Conservation (phyloP, 1,284 basidiomycete species). For the Sanguinoderma infundibulare region DNA sequence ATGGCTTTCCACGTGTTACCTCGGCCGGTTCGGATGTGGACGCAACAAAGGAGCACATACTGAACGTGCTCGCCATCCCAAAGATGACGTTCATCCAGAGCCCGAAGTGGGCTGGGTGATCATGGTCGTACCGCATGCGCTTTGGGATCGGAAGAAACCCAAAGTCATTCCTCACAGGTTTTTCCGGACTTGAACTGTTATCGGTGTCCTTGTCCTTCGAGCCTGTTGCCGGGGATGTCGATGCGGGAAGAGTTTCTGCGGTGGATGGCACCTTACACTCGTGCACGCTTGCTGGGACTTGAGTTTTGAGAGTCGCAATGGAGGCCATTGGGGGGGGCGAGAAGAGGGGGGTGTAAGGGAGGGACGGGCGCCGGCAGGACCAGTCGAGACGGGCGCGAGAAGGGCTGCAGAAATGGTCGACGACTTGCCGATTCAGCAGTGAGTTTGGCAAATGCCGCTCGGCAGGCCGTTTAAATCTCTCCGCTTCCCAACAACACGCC, state of each 20-base stretch:
- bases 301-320: not conserved
- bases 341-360: too few species aligned
- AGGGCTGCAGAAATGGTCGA: too few species aligned
- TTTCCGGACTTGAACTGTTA: too few species aligned
- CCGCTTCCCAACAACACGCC: too few species aligned
- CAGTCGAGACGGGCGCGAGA: too few species aligned
- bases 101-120: constrained; percentile 63
- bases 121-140: constrained; percentile 62
- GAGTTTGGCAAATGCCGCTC: too few species aligned
- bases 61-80: constrained; percentile 68
- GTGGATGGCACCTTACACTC: constrained; percentile 2
- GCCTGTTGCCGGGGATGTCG: not conserved
- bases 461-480: too few species aligned
- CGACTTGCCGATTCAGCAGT: too few species aligned
- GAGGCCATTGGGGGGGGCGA: constrained; percentile 2
- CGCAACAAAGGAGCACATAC: constrained; percentile 33
- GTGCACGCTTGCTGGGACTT: not conserved
- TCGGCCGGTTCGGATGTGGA: not conserved
- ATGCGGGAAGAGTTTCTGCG: constrained; percentile 4
- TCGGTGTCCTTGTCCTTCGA: not conserved
- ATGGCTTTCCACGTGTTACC: constrained; percentile 31
- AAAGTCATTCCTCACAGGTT: constrained; percentile 53
- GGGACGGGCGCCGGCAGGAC: not conserved
- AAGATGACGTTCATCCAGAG: constrained; percentile 65
- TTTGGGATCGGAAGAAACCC: constrained; percentile 71